phyloP scores from a whole-genome alignment of 352 stramenopile species.

The Globisporangium paroecandrum region DNA sequence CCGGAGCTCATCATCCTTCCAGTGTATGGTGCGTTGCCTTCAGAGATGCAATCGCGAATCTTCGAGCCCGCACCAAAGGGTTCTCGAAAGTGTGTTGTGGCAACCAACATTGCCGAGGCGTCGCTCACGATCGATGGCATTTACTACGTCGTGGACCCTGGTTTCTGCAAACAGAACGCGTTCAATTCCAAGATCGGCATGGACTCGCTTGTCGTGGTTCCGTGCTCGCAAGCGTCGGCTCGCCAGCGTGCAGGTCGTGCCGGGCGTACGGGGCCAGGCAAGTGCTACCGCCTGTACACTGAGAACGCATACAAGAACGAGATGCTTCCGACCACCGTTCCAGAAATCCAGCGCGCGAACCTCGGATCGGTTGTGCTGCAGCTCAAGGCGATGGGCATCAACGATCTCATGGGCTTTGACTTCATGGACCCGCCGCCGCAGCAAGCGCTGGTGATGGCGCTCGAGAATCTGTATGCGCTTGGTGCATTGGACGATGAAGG shows the following conservation, averaged over 20 bases:
- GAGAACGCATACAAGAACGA: constrained; percentile 97
- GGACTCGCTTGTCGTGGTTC: constrained; percentile 98
- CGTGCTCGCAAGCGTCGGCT: constrained; percentile 98
- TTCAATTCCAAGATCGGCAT: constrained; percentile 99
- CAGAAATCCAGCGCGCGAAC: constrained; percentile 99
- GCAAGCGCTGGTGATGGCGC: constrained; percentile 95
- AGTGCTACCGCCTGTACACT: constrained; percentile 99
- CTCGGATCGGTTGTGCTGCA: constrained; percentile 98
- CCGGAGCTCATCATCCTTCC: constrained; percentile 98
- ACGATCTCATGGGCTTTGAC: constrained; percentile 98
- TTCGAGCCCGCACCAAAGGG: constrained; percentile 96
- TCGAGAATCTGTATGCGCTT: constrained; percentile 97
- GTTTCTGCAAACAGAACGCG: constrained; percentile 98
- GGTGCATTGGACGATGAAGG: constrained; percentile 98
- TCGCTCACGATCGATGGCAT: constrained; percentile 99
- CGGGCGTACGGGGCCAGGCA: constrained; percentile 97
- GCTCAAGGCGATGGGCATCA: constrained; percentile 99
- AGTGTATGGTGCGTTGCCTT: constrained; percentile 97
- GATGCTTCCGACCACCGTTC: constrained; percentile 97
- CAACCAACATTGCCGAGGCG: constrained; percentile 99
- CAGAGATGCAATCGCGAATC: constrained; percentile 99
- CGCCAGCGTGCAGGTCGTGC: constrained; percentile 96
- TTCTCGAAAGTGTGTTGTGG: constrained; percentile 97
- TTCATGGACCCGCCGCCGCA: constrained; percentile 99
- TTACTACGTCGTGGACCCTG: constrained; percentile 92